Base-by-base conservation (phyloP, 305 asterid genomes). In the Plantago lanceolata region DNA sequence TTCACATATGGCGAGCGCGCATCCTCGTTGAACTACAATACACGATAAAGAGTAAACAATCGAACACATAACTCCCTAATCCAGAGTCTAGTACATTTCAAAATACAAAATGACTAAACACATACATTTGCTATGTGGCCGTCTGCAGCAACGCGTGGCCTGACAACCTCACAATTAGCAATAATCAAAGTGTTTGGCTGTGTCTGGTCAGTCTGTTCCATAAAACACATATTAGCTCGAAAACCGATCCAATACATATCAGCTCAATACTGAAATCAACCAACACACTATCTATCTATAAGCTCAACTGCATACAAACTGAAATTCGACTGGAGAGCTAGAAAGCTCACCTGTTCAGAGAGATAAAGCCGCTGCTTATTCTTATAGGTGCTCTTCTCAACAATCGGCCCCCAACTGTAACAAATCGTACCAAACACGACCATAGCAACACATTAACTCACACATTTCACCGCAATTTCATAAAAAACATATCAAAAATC, bases 181-280 rank as follows among this genome's bases (percentile, higher is more conserved):
- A 93, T 81, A 17, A 93, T 84, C 86, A 93, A 71, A 21, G 97
- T 93, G 79, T 93, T 93, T 29, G 99, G 97, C 76, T 88, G 97
- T 8, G 94, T 79, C 68, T 79, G 87, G 68, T 93, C 99, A 15
- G 97, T 93, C 97, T 93, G 90, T 44, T 61, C 43, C 59, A 62
- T 26, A 70, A 68, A 29, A 63, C 21, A 28, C 31, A 17, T 62
- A 37, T 44, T 19, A 53, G 58, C n/a, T 3, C 57, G 21, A 19
- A 12, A 50, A 19, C 4, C 2, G 28, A 24, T 24, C 28, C 28
- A 24, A 0, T 19, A 2, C 11, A 17, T 19, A 19, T 9, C 28
- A 50, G 20, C 5, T 7, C 24, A 48, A 45, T 17, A 43, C 21
- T 47, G 14, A 64, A 28, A 35, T 53, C n/a, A 31, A 48, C 40